Base-by-base conservation (phyloP, 2,329 filamentous ascomycete genomes). In the Neonectria ditissima region DNA sequence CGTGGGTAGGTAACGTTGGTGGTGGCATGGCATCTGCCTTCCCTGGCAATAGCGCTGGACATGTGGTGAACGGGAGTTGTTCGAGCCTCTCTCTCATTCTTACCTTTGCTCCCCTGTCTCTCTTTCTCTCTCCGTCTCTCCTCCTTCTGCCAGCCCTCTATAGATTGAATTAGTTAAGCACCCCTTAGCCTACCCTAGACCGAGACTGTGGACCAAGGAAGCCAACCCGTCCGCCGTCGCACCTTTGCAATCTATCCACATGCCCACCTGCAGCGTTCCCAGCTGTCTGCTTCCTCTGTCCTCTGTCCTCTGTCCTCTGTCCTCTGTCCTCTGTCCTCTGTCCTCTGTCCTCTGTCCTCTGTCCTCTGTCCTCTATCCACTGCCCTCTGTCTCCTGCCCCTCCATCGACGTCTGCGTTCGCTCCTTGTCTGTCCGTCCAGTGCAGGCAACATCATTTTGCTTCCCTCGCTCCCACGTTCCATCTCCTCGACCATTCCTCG, bases 331-430 rank as follows among this genome's bases (percentile, higher is more conserved):
- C 24, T 26, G 24, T 6, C 24, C 6, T 4, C 24, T 69, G 70
- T 70, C 70, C 70, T 26, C 24, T 26, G 24, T 26, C 24, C 24
- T 26, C 24, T 26, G 24, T 26, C 24, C 24, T 26, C 24, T 26
- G 24, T 26, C 4, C 24, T 26, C 24, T 26, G 24, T 26, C 24
- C 24, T 26, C 24, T 26, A 6, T 6, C 24, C 24, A 4, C 24
- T 26, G 24, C 24, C 24, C 24, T 26, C 24, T 26, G 24, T 6
- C 24, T 26, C 4, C 24, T 69, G 70, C 70, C 70, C 70, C 70
- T 73, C 70, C 70, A 63, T 72, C 59, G n/a, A n/a, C n/a, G 59
- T 59, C 66, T 34, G 34, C 34, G 39, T 60, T 24, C 2, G 64
- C 50, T 54, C 55, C 65, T 50, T 57, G 51, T 53, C 52, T 37